Base-by-base conservation (phyloP, 2,329 filamentous ascomycete species). In the Alternaria conjuncta region DNA sequence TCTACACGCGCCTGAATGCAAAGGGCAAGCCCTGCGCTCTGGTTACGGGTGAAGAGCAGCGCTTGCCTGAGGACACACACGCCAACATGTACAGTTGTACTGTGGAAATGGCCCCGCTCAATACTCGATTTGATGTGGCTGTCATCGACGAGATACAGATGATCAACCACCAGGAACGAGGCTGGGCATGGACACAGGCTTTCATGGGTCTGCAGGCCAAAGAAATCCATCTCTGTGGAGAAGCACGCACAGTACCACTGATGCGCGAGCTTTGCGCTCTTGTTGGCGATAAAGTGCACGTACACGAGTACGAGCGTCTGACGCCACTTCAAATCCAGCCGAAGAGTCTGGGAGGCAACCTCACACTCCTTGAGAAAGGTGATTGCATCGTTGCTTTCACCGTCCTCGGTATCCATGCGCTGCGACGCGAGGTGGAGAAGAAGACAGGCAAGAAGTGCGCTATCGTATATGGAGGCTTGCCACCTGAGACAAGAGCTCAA, bases 141-240 rank as follows among this genome's bases (percentile, higher is more conserved):
- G 95, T 99, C 69, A 95, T 99, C 66, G 96, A 99, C 76, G 96
- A 99, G 82, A 98, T 99, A 61, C 96, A 99, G 80, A 98, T 99
- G 96, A 93, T 99, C 70, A 90, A 88, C 15, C 90, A 94, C 73
- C 66, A 78, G 0, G 88, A 93, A 0, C 90, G 96, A 71, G 96
- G 96, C 2, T 97, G 92, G 90, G 94, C 94, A 3, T 99, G 96
- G 96, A 97, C 94, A 2, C 89, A 94, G 72, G 96, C 96, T 2
- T 84, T 98, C 13, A 84, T 99, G 6, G 96, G 96, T 36, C 86
- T 97, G 1, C 90, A 92, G 79, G 96, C 93, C 5, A 90, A 90
- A 71, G 96, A 99, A 76, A 84, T 99, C 6, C 96, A 99, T 80
- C 85, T 99, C 0, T 99, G 96, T 78, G 96, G 96, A 64, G 96